Percentiles rank a stretch among this genome's conserved stretches.
These are phyloP conservation scores for Scedosporium apiospermum DNA, from an alignment of 2,329 filamentous ascomycete genomes.

Conservation along the genomic window DNA sequence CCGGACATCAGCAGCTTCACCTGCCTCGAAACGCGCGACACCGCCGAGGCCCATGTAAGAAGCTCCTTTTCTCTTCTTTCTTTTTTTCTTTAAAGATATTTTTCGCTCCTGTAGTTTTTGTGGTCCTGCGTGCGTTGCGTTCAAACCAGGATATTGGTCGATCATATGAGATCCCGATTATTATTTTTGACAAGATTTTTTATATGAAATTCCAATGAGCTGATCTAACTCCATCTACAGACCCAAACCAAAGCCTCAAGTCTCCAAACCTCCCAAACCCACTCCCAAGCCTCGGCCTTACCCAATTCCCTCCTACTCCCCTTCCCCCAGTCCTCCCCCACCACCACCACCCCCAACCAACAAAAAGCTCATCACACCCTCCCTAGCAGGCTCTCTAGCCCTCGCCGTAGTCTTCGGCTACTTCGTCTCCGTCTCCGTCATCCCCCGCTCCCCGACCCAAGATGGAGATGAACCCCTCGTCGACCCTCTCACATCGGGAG, in stretches of 20 bases:
- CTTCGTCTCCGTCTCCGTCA: conserved; percentile 32
- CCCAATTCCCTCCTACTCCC: conserved; percentile 10
- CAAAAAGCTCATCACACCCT: conserved; percentile 13
- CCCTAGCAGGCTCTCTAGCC: conserved; percentile 36
- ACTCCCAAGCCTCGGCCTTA: conserved; percentile 8
- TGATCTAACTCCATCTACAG: not conserved
- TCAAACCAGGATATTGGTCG: not conserved
- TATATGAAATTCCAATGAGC: not conserved
- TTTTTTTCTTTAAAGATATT: not conserved
- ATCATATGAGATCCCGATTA: not conserved
- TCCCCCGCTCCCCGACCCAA: conserved; percentile 24
- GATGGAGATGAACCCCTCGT: conserved; percentile 15
- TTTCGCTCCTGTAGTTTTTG: not conserved
- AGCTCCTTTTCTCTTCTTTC: not conserved
- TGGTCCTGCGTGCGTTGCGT: not conserved
- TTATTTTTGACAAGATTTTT: too few species aligned
- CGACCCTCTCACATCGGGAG: conserved; percentile 13
- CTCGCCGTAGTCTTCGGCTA: conserved; percentile 35
- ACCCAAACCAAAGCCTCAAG: not conserved
- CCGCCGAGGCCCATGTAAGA: conserved; percentile 1
- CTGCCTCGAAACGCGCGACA: not conserved
- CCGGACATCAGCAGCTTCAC: not conserved
- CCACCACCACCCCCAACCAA: conserved; percentile 28
- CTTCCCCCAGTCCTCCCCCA: conserved; percentile 23
- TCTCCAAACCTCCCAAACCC: not conserved